Conservation (phyloP, 495 filamentous ascomycete species). For the Durotheca rogersii region DNA sequence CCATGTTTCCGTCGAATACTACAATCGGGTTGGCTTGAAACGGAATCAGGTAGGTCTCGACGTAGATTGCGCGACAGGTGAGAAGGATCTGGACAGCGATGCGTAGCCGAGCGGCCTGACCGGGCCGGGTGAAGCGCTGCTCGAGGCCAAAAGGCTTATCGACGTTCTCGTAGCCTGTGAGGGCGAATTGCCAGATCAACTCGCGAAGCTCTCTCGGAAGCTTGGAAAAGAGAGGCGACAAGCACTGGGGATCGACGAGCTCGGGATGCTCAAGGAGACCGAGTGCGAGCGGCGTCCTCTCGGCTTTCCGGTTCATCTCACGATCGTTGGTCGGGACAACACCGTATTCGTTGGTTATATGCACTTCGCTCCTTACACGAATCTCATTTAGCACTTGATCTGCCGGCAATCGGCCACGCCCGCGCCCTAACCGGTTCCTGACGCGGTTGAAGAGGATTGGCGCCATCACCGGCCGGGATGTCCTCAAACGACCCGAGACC, state of each 20-base stretch:
- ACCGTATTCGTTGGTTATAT: too few relatives aligned
- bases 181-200: conserved; percentile 29
- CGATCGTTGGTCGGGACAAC: too few relatives aligned
- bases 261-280: conserved; percentile 18
- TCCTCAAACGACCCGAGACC: too few relatives aligned
- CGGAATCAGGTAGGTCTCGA: conserved; percentile 31
- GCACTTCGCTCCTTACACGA: too few relatives aligned
- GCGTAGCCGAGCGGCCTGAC: conserved; percentile 26
- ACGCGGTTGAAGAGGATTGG: too few relatives aligned
- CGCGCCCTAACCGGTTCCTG: too few relatives aligned
- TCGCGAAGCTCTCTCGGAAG: conserved; percentile 33
- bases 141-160: conserved; percentile 13
- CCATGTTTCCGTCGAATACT: conserved; percentile 24
- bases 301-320: too few relatives aligned
- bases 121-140: conserved; percentile 18
- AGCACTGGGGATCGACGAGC: conserved; percentile 16
- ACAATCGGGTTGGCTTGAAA: conserved; percentile 32
- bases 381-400: too few relatives aligned
- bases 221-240: conserved; percentile 22
- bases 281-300: conserved; percentile 28
- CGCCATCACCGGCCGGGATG: too few relatives aligned
- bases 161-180: conserved; percentile 32
- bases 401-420: too few relatives aligned
- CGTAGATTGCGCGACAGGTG: conserved; percentile 33
- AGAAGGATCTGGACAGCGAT: conserved; percentile 20